Base-by-base conservation (phyloP, 495 filamentous ascomycete species). In the Pyrenula aspistea region DNA sequence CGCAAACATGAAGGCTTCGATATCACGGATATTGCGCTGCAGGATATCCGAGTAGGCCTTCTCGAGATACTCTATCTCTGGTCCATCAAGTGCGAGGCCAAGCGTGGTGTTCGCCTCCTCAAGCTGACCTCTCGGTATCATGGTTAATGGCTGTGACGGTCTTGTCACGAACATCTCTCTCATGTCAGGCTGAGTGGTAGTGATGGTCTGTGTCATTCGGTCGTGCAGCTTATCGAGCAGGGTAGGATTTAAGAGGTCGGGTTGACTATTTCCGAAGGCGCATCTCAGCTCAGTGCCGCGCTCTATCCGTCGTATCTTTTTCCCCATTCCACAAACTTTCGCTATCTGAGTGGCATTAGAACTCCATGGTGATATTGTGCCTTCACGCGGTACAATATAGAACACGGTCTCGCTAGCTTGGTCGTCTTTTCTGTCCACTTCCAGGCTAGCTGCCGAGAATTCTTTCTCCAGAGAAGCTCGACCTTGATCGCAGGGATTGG, bases 1-100 rank as follows among this genome's bases (percentile, higher is more conserved):
- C 24, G 91, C 92, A 68, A 97, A 98, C 94, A 97, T 97, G 77
- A 95, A 97, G 12, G 97, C 78, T 71, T 98, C 93, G 54, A 96
- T 86, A 70, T 98, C 93, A 50, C 85, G 85, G 0, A 91, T 91
- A 53, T 83, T 80, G 54, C 83, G 81, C 56, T 69, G 84, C 65
- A 78, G 82, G 49, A 73, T 76, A 12, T 85, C 85, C 22, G 89
- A 78, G 69, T 93, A 96, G 25, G 84, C 87, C 36, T 89, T 81
- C 10, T 93, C 85, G 24, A 97, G 76, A 65, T 97, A 96, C n/a
- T 96, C 84, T 61, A 96, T 91, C 65, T 97, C 91, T 0, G 84
- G 85, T 20, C 83, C 75, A 67, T 97, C 93, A 51, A 98, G 75
- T 2, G 90, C 91, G 55, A 98, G 76, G 15, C 93, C 93, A 24